Percentiles rank a stretch among this genome's conserved stretches.
These are phyloP conservation scores for Luzula sylvatica DNA, from an alignment of 176 grass and related monocot species.

Conservation along the genomic window DNA sequence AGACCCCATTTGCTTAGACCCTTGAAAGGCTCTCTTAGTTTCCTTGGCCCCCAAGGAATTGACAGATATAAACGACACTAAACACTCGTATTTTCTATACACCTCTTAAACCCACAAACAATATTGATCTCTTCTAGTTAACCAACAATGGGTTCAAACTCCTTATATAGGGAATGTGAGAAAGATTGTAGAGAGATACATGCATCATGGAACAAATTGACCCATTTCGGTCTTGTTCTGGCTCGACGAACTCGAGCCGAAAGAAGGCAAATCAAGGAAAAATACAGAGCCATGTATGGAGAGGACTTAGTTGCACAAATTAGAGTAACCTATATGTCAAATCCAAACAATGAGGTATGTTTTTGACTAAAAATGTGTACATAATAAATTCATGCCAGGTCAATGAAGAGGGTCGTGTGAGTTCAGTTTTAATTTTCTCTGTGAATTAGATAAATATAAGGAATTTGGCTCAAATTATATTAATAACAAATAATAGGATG, in stretches of 20 bases:
- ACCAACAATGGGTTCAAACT: too few species aligned
- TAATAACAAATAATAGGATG: too few species aligned
- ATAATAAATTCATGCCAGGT: too few species aligned
- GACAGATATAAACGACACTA: conserved; percentile 7
- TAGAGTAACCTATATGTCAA: conserved; percentile 9
- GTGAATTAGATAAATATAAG: too few species aligned
- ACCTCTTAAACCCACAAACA: neutral
- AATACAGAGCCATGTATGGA: conserved; percentile 42
- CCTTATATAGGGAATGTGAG: conserved; percentile 6
- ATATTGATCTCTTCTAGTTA: too few species aligned
- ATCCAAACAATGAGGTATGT: conserved; percentile 48
- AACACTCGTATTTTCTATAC: neutral
- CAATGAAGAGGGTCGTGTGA: too few species aligned
- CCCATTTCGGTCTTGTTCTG: conserved; percentile 34
- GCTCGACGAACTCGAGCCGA: conserved; percentile 36
- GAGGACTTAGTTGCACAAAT: conserved; percentile 50
- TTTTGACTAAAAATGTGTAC: neutral
- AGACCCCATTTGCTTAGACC: conserved; percentile 10
- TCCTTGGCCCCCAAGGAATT: conserved; percentile 21
- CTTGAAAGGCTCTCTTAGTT: neutral
- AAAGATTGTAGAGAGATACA: conserved; percentile 64
- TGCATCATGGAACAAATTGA: conserved; percentile 31
- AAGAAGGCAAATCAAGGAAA: conserved; percentile 51
- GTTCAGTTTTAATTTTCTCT: too few species aligned
- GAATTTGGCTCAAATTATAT: too few species aligned